Base-by-base conservation (phyloP, 2,329 filamentous ascomycete genomes). In the Paracoccidioides brasiliensis region DNA sequence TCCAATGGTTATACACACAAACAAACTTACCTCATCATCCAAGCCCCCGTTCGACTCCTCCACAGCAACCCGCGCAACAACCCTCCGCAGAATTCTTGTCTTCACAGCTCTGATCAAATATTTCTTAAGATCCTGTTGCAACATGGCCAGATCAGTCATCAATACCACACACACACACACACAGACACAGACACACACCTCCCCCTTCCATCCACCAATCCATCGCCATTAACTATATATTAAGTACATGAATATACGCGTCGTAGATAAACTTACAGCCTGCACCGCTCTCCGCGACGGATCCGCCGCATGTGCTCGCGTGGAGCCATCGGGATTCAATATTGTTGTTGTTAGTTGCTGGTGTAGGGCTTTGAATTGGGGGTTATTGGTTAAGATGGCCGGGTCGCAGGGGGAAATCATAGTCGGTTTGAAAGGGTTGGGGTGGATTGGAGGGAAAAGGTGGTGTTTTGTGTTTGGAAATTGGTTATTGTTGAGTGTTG, bases 341-440 rank as follows among this genome's bases (percentile, higher is more conserved):
- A 74, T 45, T 7, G 64, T 62, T 0, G 61, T 66, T 2, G 70
- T 73, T 2, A 75, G 50, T 42, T 71, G 64, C 45, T 70, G 66
- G 58, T 74, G 71, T 7, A 74, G 60, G 45, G 64, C 66, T 57
- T 73, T 71, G 52, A 75, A 75, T 52, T 70, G 66, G 6, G 72
- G 70, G 53, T 75, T 74, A 5, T 65, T 64, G 33, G 68, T 65
- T 28, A 74, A 64, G 53, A 72, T 67, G 30, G 63, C 61, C 4
- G 67, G 67, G 43, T 73, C 68, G 46, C 70, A 70, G 48, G 71
- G 70, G 41, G 72, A 72, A 8, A 75, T 69, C 73, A 75, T 75
- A 51, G 54, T 64, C 46, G 33, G 33, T 8, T 6, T 14, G 44
- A 32, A n/a, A n/a, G 0, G 14, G 30, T n/a, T 33, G 1, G 30